Evolutionary conservation across 1,139 yeast species (phyloP), one percentile per base, ranked within the genome.

Genomic region (Geotrichum bryndzae): DNA sequence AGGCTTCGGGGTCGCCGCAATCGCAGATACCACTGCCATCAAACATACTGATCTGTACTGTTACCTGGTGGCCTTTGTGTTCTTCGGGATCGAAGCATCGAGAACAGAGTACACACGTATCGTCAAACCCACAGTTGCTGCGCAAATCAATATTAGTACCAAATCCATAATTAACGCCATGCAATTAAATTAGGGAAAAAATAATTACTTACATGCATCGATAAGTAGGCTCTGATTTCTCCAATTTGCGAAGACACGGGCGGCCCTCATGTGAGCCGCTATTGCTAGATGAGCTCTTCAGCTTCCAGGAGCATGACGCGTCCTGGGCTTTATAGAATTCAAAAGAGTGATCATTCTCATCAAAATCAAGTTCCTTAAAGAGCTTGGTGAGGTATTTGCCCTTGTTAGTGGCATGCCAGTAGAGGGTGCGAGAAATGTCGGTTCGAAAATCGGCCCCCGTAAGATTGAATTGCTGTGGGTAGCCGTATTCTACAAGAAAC

Each of bases 21-120:
- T 94, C 97, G 73, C 98, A 94, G 4, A 91, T 90, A 0, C 97
- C 97, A 5, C 97, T 96, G 66, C 86, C 88, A 64, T 90, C 96
- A 59, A 92, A 77, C 61, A 83, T 85, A 61, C 91, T 86, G 13
- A 90, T 84, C 53, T 86, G 82, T 15, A 88, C 83, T 59, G 86
- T 84, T 18, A 89, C 87, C 54, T 85, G 84, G 72, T 94, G 99
- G 58, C 85, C 96, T 48, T 73, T 72, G 74, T 94, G 99, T 62
- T 81, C 80, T 4, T 83, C 84, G 1, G 85, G 84, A 62, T 85
- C 84, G 74, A 80, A 94, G 72, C 99, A 94, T 66, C 81, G 78
- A 10, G 86, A 82, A 71, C 99, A 94, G 33, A 94, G 75, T 0
- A 94, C 96, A 75, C 96, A 88, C 0, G 96, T 86, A 58, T 89